Evolutionary conservation across 164 flowering plant genomes (phyloP).

Genomic region (Dillenia turbinata): DNA sequence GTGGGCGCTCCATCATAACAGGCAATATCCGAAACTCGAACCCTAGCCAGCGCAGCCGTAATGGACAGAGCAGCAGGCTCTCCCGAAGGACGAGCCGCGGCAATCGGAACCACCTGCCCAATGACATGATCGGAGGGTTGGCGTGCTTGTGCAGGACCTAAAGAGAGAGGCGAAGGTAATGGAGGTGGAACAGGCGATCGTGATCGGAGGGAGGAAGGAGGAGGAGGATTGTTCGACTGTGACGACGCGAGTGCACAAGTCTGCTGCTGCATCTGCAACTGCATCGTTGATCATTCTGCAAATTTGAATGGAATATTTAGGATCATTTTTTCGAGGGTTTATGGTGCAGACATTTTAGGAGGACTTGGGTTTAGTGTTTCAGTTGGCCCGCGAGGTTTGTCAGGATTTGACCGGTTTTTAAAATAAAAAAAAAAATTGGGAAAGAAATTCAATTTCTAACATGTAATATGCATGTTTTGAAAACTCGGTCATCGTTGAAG

Average conservation of each 20-base stretch:
- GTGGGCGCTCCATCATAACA: conserved; percentile 79
- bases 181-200: conserved; percentile 15
- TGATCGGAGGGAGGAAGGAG: conserved; percentile 18
- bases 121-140: conserved; percentile 17
- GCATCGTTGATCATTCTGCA: too few species aligned
- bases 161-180: conserved; percentile 17
- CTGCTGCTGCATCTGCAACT: too few species aligned
- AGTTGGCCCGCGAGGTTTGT: too few species aligned
- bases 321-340: too few species aligned
- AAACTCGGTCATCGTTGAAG: too few species aligned
- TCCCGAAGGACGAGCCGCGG: conserved; percentile 22
- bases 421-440: too few species aligned
- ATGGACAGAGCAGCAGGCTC: conserved; percentile 14
- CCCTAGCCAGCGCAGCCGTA: conserved; percentile 30
- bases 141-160: conserved; percentile 14
- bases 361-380: too few species aligned
- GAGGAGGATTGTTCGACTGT: conserved; percentile 14
- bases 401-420: too few species aligned
- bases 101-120: conserved; percentile 28
- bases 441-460: too few species aligned
- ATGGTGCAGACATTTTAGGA: too few species aligned
- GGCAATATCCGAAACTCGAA: conserved; percentile 59
- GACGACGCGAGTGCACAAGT: conserved; percentile 10
- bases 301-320: too few species aligned
- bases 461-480: too few species aligned